phyloP scores from a whole-genome alignment of 2,329 filamentous ascomycete species.

The Kalmusia sp. region DNA sequence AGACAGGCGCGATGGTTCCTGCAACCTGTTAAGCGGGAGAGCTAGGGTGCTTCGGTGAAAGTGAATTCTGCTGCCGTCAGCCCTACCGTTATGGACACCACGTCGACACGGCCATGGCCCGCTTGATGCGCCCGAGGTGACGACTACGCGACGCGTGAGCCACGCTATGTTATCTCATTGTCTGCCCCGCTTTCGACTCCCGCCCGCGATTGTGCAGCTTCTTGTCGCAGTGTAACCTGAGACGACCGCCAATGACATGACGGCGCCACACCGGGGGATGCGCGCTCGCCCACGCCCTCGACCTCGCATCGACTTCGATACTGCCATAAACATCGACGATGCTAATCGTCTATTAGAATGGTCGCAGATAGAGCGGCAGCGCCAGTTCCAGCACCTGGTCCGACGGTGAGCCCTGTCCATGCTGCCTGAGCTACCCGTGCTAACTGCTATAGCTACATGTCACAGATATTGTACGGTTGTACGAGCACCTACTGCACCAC shows the following conservation, averaged over 20 bases:
- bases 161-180: not conserved
- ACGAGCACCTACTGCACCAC: slow-evolving; percentile 72
- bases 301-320: too few relatives aligned
- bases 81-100: not conserved
- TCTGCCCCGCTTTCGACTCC: not conserved
- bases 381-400: slow-evolving; percentile 41
- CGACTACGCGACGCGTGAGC: too few relatives aligned
- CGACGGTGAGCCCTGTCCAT: slow-evolving; percentile 25
- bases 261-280: not conserved
- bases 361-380: slow-evolving; percentile 34
- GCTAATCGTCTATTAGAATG: slow-evolving; percentile 39
- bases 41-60: not conserved
- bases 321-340: slow-evolving; percentile 32
- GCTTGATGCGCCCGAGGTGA: not conserved
- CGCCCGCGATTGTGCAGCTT: not conserved
- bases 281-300: not conserved
- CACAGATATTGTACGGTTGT: slow-evolving; percentile 84
- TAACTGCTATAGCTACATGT: slow-evolving; percentile 68
- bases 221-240: not conserved
- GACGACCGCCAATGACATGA: not conserved
- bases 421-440: slow-evolving; percentile 7
- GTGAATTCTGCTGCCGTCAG: not conserved
- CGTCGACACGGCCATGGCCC: not conserved
- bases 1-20: too few relatives aligned
- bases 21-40: too few relatives aligned